These are phyloP conservation scores for Ramalina intermedia DNA, from an alignment of 495 filamentous ascomycete genomes.

Conservation along the genomic window DNA sequence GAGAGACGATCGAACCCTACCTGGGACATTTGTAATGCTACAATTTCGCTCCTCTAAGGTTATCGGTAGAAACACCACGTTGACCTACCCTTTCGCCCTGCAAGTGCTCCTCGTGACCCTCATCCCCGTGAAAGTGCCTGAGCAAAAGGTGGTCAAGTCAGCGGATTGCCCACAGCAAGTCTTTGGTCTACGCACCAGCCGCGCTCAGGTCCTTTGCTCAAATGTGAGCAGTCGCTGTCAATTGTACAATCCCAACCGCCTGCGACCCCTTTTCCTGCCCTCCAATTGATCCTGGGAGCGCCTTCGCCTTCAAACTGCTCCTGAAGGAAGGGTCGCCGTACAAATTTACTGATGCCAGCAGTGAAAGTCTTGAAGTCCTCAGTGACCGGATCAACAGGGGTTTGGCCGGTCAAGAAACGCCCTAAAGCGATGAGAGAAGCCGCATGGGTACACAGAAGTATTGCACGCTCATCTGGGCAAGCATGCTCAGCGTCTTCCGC, in stretches of 20 bases:
- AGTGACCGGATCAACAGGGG: slow-evolving; percentile 50
- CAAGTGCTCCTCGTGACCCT: slow-evolving; percentile 35
- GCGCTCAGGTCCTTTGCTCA: slow-evolving; percentile 69
- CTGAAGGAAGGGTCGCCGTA: slow-evolving; percentile 15
- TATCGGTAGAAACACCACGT: too few species aligned
- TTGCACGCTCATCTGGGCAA: slow-evolving; percentile 22
- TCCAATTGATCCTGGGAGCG: slow-evolving; percentile 40
- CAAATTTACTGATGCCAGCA: slow-evolving; percentile 57
- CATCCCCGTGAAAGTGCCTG: slow-evolving; percentile 66
- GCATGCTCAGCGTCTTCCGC: slow-evolving; percentile 25
- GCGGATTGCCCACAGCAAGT: slow-evolving; percentile 9
- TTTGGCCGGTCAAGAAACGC: slow-evolving; percentile 56
- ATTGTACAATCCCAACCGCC: slow-evolving; percentile 68
- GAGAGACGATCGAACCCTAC: too few species aligned
- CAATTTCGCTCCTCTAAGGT: too few species aligned
- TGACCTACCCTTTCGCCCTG: too few species aligned
- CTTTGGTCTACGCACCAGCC: slow-evolving; percentile 47
- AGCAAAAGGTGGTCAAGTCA: slow-evolving; percentile 2
- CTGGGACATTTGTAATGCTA: too few species aligned
- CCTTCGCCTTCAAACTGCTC: slow-evolving; percentile 20
- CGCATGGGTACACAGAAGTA: slow-evolving; percentile 83
- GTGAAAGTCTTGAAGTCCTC: slow-evolving; percentile 86
- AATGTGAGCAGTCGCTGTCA: slow-evolving; percentile 72
- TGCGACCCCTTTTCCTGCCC: slow-evolving; percentile 47
- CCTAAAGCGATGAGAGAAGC: slow-evolving; percentile 77